Evolutionary conservation across 2,329 filamentous ascomycete species (phyloP).

Genomic region (Alternaria rosae): DNA sequence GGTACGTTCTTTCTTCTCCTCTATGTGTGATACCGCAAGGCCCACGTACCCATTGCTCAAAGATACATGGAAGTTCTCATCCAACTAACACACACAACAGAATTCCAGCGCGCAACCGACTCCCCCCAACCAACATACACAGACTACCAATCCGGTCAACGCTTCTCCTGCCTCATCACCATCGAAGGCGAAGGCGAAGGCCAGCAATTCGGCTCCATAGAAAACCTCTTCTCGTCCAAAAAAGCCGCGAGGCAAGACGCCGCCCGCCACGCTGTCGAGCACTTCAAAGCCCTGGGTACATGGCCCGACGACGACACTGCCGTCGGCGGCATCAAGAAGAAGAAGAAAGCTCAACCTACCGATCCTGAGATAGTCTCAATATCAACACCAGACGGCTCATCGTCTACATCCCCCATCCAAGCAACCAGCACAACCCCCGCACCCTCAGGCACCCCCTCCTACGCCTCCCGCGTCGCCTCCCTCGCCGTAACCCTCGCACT

Average conservation of each 20-base stretch:
- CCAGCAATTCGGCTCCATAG: slow-evolving; percentile 46
- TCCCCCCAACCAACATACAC: slow-evolving; percentile 46
- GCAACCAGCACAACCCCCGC: background rate
- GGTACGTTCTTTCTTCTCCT: slow-evolving; percentile 32
- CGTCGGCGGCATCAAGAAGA: slow-evolving; percentile 44
- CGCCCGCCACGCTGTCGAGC: slow-evolving; percentile 51
- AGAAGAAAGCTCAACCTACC: slow-evolving; percentile 16
- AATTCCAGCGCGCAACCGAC: slow-evolving; percentile 40
- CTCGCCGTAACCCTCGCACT: slow-evolving; percentile 34
- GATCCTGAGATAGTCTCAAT: background rate
- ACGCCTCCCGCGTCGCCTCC: slow-evolving; percentile 25
- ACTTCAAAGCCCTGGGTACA: slow-evolving; percentile 48
- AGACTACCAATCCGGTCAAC: slow-evolving; percentile 43
- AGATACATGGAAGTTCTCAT: background rate
- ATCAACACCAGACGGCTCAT: background rate
- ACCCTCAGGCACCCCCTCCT: background rate
- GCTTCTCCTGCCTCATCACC: slow-evolving; percentile 42
- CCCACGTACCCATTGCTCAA: rapidly evolving
- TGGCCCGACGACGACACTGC: slow-evolving; percentile 35
- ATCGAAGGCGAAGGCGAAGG: slow-evolving; percentile 33
- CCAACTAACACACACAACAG: slow-evolving; percentile 16
- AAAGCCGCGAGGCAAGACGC: slow-evolving; percentile 53
- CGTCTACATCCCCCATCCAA: background rate
- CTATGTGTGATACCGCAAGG: background rate
- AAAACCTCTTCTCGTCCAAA: slow-evolving; percentile 48